Conservation (phyloP, 2,329 filamentous ascomycete genomes). For the Tolypocladium inflatum region DNA sequence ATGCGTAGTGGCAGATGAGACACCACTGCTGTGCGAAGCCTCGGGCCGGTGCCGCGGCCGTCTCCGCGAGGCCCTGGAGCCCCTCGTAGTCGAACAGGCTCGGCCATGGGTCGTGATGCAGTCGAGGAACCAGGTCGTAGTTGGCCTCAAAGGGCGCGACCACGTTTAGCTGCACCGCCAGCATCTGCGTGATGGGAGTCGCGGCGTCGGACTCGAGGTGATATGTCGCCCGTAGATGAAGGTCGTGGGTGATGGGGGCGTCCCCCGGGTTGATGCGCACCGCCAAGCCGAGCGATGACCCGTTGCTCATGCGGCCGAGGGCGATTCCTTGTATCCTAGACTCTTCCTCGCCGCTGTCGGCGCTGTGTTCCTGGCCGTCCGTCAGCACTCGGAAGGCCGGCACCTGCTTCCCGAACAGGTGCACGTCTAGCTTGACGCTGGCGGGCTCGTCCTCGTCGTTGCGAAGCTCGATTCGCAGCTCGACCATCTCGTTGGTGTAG, state of each 20-base stretch:
- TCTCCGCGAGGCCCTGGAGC: conserved; percentile 25
- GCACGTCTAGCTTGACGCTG: conserved; percentile 59
- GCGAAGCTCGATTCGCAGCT: conserved; percentile 56
- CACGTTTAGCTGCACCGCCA: conserved; percentile 60
- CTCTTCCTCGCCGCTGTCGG: conserved; percentile 29
- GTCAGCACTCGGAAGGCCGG: conserved; percentile 35
- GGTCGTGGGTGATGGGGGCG: conserved; percentile 47
- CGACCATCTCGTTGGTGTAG: conserved; percentile 74
- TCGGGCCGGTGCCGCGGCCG: conserved; percentile 17
- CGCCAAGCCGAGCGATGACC: conserved; percentile 30
- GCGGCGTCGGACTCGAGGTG: conserved; percentile 69
- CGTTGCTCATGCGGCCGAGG: conserved; percentile 38
- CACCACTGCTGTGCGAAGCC: conserved; percentile 78
- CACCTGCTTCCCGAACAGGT: conserved; percentile 50
- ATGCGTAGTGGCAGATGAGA: conserved; percentile 62
- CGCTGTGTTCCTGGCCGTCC: conserved; percentile 21
- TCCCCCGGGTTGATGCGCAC: conserved; percentile 41
- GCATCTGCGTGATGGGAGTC: conserved; percentile 69
- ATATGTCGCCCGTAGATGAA: conserved; percentile 69
- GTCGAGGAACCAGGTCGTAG: conserved; percentile 73
- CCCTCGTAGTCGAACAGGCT: conserved; percentile 65
- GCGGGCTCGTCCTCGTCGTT: conserved; percentile 81
- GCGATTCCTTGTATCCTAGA: conserved; percentile 30
- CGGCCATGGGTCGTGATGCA: conserved; percentile 76
- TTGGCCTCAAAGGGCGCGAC: conserved; percentile 84